These are phyloP conservation scores for Microbotryum intermedium DNA, from an alignment of 1,284 basidiomycete genomes.

Conservation along the genomic window DNA sequence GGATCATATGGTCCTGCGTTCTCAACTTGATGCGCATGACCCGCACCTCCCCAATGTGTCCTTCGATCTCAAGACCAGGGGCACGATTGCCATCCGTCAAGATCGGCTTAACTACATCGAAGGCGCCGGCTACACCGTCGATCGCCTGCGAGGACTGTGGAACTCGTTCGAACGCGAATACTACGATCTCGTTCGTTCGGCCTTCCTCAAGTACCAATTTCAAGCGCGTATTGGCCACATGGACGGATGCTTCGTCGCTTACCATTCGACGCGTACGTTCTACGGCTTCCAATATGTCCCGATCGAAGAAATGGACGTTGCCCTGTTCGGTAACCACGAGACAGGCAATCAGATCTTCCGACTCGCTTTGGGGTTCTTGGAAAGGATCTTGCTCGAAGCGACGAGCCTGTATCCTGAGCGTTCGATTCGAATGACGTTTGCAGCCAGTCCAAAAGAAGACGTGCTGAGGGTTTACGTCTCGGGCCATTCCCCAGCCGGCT, in stretches of 20 bases:
- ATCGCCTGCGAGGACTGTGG: constrained; percentile 50
- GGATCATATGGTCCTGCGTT: constrained; percentile 76
- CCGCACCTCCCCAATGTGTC: constrained; percentile 72
- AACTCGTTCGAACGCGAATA: constrained; percentile 78
- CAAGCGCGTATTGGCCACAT: constrained; percentile 94
- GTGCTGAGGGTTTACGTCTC: constrained; percentile 23
- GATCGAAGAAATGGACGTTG: constrained; percentile 75
- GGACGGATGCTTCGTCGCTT: constrained; percentile 92
- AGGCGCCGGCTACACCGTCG: constrained; percentile 68
- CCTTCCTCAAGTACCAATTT: constrained; percentile 94
- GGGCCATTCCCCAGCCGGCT: background rate
- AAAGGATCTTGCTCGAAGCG: constrained; percentile 58
- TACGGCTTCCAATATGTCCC: constrained; percentile 95
- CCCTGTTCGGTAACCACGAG: constrained; percentile 58
- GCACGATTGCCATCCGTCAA: constrained; percentile 71
- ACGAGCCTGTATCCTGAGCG: constrained; percentile 56
- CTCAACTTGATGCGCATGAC: constrained; percentile 86
- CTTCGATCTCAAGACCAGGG: constrained; percentile 94
- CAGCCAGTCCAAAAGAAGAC: background rate
- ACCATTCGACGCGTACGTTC: constrained; percentile 80
- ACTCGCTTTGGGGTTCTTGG: constrained; percentile 64
- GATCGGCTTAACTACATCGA: constrained; percentile 80
- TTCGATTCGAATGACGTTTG: constrained; percentile 27
- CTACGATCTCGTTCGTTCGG: constrained; percentile 84
- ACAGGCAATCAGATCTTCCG: constrained; percentile 68